These are phyloP conservation scores for Phyllosticta paracitricarpa DNA, from an alignment of 2,329 filamentous ascomycete genomes.

Conservation along the genomic window DNA sequence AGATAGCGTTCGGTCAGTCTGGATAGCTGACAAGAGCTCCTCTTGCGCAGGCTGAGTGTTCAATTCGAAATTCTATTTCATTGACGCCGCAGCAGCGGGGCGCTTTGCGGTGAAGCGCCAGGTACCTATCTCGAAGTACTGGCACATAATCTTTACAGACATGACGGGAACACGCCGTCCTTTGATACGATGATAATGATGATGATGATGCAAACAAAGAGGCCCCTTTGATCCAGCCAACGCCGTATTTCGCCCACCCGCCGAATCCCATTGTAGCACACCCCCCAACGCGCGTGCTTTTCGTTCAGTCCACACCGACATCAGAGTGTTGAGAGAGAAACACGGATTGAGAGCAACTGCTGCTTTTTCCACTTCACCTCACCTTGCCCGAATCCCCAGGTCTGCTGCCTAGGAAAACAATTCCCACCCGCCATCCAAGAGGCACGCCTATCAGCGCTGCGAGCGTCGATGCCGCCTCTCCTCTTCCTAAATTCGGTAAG, in stretches of 20 bases:
- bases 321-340: neutral
- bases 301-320: neutral
- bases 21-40: too few species aligned
- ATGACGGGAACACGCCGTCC: neutral
- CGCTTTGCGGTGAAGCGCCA: too few species aligned
- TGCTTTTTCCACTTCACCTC: neutral
- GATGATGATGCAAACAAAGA: neutral
- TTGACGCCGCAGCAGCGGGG: neutral
- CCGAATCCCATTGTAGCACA: neutral
- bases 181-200: neutral
- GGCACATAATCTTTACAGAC: neutral
- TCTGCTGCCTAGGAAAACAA: too few species aligned
- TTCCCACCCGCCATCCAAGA: too few species aligned
- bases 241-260: neutral
- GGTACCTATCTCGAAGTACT: neutral
- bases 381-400: too few species aligned
- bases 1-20: too few species aligned
- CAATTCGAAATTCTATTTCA: neutral
- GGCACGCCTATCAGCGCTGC: too few species aligned
- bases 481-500: neutral
- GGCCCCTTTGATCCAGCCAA: neutral
- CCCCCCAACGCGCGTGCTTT: neutral
- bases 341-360: neutral
- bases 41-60: neutral
- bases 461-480: too few species aligned